Evolutionary conservation across 148 eudicot genomes (phyloP).

Genomic region (Fallopia convolvulus): DNA sequence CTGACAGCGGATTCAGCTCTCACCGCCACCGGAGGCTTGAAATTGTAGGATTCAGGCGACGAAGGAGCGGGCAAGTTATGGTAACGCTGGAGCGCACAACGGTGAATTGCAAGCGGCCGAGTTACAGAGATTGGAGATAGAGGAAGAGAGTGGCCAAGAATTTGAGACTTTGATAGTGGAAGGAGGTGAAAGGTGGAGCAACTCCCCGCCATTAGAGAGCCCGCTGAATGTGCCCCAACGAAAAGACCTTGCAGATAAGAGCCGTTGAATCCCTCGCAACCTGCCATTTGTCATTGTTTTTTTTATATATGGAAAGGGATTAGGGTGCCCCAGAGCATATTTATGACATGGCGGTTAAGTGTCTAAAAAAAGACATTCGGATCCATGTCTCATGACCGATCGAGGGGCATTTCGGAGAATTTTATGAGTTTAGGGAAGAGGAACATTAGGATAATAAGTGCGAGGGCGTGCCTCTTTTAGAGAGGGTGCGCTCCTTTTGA

Average conservation of each 20-base stretch:
- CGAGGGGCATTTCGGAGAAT: too few species aligned
- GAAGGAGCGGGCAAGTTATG: background rate
- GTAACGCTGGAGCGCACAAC: background rate
- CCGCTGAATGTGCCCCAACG: background rate
- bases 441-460: too few species aligned
- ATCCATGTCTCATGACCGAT: too few species aligned
- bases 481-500: too few species aligned
- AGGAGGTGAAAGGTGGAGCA: background rate
- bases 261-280: background rate
- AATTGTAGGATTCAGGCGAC: background rate
- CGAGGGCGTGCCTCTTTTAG: too few species aligned
- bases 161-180: background rate
- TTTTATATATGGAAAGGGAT: too few species aligned
- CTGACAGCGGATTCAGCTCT: constrained; percentile 15
- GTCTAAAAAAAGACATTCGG: too few species aligned
- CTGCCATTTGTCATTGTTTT: too few species aligned
- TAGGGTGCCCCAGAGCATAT: too few species aligned
- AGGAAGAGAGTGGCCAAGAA: background rate
- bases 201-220: constrained; percentile 8
- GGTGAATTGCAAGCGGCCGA: background rate
- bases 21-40: background rate
- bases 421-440: too few species aligned
- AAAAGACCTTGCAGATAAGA: background rate
- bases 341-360: too few species aligned
- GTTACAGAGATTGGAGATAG: background rate